These are phyloP conservation scores for Herpotrichia juniperi DNA, from an alignment of 2,329 filamentous ascomycete species.

Conservation along the genomic window DNA sequence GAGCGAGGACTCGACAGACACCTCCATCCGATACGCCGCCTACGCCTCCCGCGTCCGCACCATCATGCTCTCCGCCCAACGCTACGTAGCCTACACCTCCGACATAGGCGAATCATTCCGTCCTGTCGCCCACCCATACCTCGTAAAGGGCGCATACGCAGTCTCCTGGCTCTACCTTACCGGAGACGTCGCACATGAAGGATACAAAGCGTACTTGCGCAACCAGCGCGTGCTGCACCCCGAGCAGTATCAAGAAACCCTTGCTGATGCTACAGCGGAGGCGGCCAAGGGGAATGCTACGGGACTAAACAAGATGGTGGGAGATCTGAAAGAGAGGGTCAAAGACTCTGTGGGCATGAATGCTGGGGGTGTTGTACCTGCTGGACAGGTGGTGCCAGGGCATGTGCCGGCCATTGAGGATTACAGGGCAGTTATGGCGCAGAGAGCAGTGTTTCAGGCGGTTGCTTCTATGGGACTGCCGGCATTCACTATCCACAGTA, in stretches of 20 bases:
- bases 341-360: constrained; percentile 29
- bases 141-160: constrained; percentile 84
- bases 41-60: constrained; percentile 87
- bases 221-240: constrained; percentile 81
- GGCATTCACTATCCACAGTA: constrained; percentile 90
- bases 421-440: constrained; percentile 87
- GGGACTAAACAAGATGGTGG: too few species aligned
- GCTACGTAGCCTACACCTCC: constrained; percentile 96
- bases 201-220: constrained; percentile 90
- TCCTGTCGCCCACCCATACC: constrained; percentile 83
- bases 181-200: constrained; percentile 90
- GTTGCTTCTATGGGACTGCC: constrained; percentile 93
- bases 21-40: constrained; percentile 85
- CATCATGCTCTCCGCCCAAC: constrained; percentile 86
- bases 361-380: constrained; percentile 24
- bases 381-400: constrained; percentile 39
- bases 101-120: constrained; percentile 97
- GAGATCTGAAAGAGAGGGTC: constrained; percentile 30
- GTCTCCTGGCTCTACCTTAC: constrained; percentile 92
- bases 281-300: constrained; percentile 1
- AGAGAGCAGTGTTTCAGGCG: constrained; percentile 88
- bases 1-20: constrained; percentile 80
- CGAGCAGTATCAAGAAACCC: constrained; percentile 54
- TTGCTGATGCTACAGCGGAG: neutral
- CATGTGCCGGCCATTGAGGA: constrained; percentile 80